Conservation (phyloP, 345 rosid species). For the Dipteronia dyeriana region DNA sequence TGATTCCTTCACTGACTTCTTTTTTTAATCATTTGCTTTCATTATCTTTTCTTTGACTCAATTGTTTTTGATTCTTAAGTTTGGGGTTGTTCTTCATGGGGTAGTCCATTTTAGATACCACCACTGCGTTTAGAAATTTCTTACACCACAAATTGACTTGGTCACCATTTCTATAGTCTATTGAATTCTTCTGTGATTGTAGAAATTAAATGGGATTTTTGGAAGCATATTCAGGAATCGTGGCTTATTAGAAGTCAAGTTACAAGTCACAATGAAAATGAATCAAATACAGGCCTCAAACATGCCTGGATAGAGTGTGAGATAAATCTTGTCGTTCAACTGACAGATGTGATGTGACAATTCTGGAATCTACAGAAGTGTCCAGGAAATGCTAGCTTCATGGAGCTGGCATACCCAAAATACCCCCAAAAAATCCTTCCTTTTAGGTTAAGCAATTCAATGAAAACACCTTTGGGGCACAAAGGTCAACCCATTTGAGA, state of each 20-base stretch:
- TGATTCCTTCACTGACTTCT: background rate
- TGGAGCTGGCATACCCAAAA: background rate
- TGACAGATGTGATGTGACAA: background rate
- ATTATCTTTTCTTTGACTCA: background rate
- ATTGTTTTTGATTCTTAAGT: background rate
- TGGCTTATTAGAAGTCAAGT: background rate
- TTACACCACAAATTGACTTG: background rate
- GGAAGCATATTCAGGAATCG: background rate
- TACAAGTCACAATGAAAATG: background rate
- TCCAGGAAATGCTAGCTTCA: conserved; percentile 1
- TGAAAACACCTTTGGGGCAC: too few species aligned
- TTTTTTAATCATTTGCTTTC: background rate
- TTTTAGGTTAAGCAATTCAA: too few species aligned
- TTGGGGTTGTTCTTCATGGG: background rate
- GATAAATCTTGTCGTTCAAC: background rate
- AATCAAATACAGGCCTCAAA: background rate
- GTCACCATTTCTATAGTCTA: background rate
- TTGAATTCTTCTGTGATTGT: background rate
- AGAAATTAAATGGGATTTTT: background rate
- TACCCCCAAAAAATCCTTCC: too few species aligned
- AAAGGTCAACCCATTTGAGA: background rate
- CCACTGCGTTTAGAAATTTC: background rate
- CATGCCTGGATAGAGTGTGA: background rate
- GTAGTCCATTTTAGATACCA: background rate
- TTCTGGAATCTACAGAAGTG: conserved; percentile 1